Percentiles rank a stretch among this genome's conserved stretches.
Evolutionary conservation across 495 filamentous ascomycete species (phyloP).

Genomic region (Acidiella bohemica): DNA sequence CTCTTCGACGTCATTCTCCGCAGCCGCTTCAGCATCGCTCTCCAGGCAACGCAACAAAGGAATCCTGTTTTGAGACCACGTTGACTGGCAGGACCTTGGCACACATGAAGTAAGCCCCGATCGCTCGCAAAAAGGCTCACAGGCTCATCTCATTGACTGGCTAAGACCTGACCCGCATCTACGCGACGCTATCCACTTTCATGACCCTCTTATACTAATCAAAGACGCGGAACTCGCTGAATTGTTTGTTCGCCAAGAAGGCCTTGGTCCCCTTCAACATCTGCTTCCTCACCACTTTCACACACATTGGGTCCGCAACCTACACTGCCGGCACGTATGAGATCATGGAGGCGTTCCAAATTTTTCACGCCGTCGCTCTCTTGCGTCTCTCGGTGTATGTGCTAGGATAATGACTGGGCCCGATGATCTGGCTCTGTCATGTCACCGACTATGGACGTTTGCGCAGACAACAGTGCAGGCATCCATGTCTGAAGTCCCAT

Average conservation of each 20-base stretch:
- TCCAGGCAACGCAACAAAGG: no score
- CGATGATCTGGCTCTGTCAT: slow-evolving; percentile 1
- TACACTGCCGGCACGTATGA: slow-evolving; percentile 53
- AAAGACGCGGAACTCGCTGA: background rate
- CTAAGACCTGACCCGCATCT: background rate
- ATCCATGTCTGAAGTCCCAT: slow-evolving; percentile 21
- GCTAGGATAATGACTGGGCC: slow-evolving; percentile 9
- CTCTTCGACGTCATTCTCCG: no score
- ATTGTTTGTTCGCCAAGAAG: background rate
- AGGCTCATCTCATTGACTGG: background rate
- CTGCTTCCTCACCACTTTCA: slow-evolving; percentile 9
- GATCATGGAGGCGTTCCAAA: slow-evolving; percentile 44
- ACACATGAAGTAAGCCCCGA: no score
- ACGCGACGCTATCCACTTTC: background rate
- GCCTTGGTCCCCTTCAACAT: background rate
- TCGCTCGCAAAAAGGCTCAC: no score
- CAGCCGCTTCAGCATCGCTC: no score
- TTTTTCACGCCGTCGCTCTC: slow-evolving; percentile 51
- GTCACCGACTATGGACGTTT: background rate
- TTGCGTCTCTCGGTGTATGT: slow-evolving; percentile 45
- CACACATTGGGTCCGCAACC: slow-evolving; percentile 34
- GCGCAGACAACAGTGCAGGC: background rate
- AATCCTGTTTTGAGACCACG: no score
- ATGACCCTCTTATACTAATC: background rate
- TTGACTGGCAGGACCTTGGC: no score